Percentiles rank a stretch among this genome's conserved stretches.
Evolutionary conservation across 176 grass and related monocot genomes (phyloP).

Genomic region (Carex myosuroides): DNA sequence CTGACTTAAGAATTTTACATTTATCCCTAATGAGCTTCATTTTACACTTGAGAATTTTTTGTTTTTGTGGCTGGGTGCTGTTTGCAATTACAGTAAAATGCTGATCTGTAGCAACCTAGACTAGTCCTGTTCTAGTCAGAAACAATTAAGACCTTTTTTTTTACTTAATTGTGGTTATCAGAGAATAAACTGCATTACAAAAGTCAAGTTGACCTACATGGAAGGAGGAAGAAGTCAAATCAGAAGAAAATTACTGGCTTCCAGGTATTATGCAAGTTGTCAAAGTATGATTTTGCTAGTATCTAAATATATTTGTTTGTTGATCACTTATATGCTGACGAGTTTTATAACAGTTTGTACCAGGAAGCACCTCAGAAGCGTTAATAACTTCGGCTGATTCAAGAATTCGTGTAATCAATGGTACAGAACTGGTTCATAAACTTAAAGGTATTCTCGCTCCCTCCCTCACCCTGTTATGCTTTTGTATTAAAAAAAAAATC

Average conservation of each 20-base stretch:
- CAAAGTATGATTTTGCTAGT: background rate
- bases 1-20: background rate
- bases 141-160: background rate
- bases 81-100: background rate
- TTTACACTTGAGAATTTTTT: background rate
- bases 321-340: background rate
- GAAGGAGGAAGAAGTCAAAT: constrained; percentile 79
- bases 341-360: constrained; percentile 65
- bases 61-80: background rate
- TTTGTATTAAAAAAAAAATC: background rate
- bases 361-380: constrained; percentile 84
- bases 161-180: constrained; percentile 26
- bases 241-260: constrained; percentile 99
- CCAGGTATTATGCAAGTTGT: constrained; percentile 60
- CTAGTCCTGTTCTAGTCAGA: background rate
- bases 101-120: background rate
- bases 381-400: constrained; percentile 98
- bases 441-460: constrained; percentile 62
- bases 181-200: constrained; percentile 88
- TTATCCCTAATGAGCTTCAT: background rate
- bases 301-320: background rate
- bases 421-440: constrained; percentile 83
- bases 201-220: constrained; percentile 72
- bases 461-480: background rate
- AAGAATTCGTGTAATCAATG: constrained; percentile 95